Conservation (phyloP, 345 rosid species). For the Syzygium aqueum region DNA sequence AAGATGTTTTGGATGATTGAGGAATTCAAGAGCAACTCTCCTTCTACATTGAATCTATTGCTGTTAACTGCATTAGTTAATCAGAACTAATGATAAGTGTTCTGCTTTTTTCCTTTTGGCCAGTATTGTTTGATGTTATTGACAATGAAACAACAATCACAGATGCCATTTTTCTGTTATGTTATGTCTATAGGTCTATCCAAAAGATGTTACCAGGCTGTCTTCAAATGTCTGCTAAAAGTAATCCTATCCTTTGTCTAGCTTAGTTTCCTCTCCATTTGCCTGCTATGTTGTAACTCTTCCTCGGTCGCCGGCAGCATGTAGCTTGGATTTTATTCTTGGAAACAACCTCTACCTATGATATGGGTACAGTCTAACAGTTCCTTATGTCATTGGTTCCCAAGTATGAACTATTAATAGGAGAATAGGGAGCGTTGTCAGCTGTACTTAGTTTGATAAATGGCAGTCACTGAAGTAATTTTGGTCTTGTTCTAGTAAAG, state of each 20-base stretch:
- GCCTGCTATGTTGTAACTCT: neutral
- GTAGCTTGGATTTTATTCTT: neutral
- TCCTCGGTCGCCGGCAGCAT: neutral
- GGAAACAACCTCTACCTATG: neutral
- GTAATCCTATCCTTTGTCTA: neutral
- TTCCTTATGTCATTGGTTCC: neutral
- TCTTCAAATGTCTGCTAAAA: neutral
- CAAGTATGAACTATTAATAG: neutral
- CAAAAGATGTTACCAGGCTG: neutral
- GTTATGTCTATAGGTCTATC: neutral
- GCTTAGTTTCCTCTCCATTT: neutral
- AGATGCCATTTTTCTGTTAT: neutral
- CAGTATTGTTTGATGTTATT: neutral
- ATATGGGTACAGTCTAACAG: neutral
- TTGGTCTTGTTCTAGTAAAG: neutral
- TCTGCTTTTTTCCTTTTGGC: neutral
- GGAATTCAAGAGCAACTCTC: neutral
- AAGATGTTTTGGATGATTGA: neutral
- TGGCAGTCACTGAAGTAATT: neutral
- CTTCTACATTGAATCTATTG: neutral
- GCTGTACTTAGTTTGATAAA: neutral
- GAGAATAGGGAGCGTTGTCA: neutral
- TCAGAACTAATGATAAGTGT: neutral
- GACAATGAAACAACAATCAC: neutral
- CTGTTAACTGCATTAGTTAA: neutral